Evolutionary conservation across 306 rosid species (phyloP).

Genomic region (Dalbergia cultrata): DNA sequence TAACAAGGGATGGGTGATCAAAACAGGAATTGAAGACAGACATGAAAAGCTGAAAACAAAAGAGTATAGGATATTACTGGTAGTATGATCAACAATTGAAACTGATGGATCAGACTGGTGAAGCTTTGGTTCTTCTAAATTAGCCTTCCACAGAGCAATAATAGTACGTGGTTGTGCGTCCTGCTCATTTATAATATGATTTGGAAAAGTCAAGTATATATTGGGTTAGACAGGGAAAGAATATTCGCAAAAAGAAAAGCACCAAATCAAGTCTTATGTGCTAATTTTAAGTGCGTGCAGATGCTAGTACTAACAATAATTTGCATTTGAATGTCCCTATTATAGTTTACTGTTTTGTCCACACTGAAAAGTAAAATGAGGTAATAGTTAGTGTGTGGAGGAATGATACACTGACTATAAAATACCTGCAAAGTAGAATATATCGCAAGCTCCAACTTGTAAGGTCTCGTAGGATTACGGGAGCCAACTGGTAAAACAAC

Average conservation of each 20-base stretch:
- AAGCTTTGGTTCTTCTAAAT: conserved; percentile 81
- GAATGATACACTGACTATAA: conserved; percentile 12
- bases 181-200: conserved; percentile 60
- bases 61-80: conserved; percentile 66
- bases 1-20: conserved; percentile 8
- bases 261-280: conserved; percentile 27
- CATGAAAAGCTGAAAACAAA: conserved; percentile 11
- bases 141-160: conserved; percentile 82
- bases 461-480: conserved; percentile 71
- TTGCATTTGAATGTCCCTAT: conserved; percentile 13
- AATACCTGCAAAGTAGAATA: conserved; percentile 86
- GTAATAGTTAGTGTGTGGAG: not conserved
- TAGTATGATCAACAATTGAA: conserved; percentile 57
- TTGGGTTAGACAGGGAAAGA: conserved; percentile 20
- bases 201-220: conserved; percentile 39
- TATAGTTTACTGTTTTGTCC: conserved; percentile 7
- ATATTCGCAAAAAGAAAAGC: conserved; percentile 14
- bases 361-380: conserved; percentile 16
- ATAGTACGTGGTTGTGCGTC: conserved; percentile 80
- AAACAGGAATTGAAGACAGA: conserved; percentile 14
- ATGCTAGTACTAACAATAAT: conserved; percentile 26
- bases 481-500: conserved; percentile 86
- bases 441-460: conserved; percentile 95
- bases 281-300: conserved; percentile 17
- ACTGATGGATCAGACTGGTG: conserved; percentile 87